Percentiles rank a stretch among this genome's conserved stretches.
phyloP scores from a whole-genome alignment of 345 rosid species.

The Salix udensis region DNA sequence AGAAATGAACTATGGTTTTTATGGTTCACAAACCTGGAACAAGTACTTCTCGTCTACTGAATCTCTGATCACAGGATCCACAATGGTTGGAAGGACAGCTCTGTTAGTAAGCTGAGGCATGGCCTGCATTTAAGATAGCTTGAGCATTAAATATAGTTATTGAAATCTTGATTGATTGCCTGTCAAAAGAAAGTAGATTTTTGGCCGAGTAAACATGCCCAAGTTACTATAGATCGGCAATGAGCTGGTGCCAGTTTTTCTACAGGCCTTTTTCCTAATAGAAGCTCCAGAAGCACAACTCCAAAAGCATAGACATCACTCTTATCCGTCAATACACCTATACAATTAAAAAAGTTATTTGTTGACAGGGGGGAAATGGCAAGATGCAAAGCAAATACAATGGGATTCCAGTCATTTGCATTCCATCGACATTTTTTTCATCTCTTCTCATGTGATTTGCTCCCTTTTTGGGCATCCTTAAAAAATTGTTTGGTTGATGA shows the following conservation, averaged over 20 bases:
- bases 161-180: neutral
- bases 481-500: neutral
- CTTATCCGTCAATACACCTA: constrained; percentile 88
- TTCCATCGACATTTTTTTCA: neutral
- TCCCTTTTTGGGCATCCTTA: neutral
- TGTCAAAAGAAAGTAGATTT: neutral
- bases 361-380: neutral
- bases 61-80: constrained; percentile 77
- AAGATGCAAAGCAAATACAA: neutral
- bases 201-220: constrained; percentile 44
- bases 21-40: constrained; percentile 62
- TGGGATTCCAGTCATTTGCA: neutral
- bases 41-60: constrained; percentile 80
- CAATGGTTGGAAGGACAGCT: constrained; percentile 69
- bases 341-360: neutral
- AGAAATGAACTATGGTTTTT: neutral
- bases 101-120: constrained; percentile 97
- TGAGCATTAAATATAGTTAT: constrained; percentile 3
- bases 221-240: constrained; percentile 90
- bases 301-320: constrained; percentile 98
- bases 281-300: constrained; percentile 89
- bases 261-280: constrained; percentile 76
- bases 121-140: constrained; percentile 53
- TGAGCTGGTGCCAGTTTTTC: constrained; percentile 82
- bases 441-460: neutral